Percentiles rank a stretch among this genome's conserved stretches.
Conservation (phyloP, 1,139 yeast species). For the Eremothecium coryli region DNA sequence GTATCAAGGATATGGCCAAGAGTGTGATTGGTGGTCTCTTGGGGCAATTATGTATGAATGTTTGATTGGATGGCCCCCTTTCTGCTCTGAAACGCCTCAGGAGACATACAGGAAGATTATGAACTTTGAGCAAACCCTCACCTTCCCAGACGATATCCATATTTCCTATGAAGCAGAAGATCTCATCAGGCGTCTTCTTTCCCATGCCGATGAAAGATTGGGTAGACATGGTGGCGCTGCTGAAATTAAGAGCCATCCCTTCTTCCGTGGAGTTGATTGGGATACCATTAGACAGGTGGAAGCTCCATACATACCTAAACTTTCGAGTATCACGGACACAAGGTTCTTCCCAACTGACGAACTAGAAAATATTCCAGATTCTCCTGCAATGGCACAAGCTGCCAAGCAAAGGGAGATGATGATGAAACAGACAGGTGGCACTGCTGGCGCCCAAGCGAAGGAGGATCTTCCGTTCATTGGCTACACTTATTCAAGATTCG, state of each 20-base stretch:
- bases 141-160: conserved; percentile 93
- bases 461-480: conserved; percentile 95
- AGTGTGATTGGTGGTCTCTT: conserved; percentile 99
- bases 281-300: conserved; percentile 81
- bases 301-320: conserved; percentile 87
- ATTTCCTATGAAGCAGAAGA: conserved; percentile 92
- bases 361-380: conserved; percentile 87
- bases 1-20: conserved; percentile 97
- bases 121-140: conserved; percentile 89
- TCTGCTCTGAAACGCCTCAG: conserved; percentile 97
- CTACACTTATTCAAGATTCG: conserved; percentile 89
- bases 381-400: conserved; percentile 75
- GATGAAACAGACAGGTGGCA: conserved; percentile 32
- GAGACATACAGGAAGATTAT: conserved; percentile 92
- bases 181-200: conserved; percentile 70
- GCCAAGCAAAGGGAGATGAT: conserved; percentile 43
- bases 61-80: conserved; percentile 98
- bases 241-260: conserved; percentile 87
- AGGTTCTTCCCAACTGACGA: conserved; percentile 98
- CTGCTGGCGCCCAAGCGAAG: conserved; percentile 40
- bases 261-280: conserved; percentile 97
- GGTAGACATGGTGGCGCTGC: conserved; percentile 93
- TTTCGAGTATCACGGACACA: conserved; percentile 87
- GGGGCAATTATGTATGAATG: conserved; percentile 99
- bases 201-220: conserved; percentile 75